Conservation (phyloP, 768 basidiomycete species). For the Xerocomus spinulosus region DNA sequence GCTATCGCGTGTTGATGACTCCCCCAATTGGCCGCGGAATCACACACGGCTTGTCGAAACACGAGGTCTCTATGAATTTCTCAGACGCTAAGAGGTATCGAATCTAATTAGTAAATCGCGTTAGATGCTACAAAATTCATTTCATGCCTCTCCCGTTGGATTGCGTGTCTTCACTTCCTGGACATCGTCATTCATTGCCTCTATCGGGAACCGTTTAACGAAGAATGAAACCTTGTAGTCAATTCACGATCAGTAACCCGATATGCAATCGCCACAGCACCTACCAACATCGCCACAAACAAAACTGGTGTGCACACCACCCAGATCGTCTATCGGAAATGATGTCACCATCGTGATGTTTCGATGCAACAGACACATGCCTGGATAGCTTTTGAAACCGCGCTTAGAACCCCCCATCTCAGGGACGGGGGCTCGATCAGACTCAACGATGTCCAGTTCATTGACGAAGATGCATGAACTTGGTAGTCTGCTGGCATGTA, state of each 20-base stretch:
- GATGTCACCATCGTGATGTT: constrained; percentile 6
- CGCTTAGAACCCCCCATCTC: constrained; percentile 43
- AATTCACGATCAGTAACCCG: constrained; percentile 7
- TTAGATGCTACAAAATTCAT: constrained; percentile 9
- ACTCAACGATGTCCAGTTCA: constrained; percentile 51
- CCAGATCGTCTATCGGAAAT: constrained; percentile 58
- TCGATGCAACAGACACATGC: constrained; percentile 34
- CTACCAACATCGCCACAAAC: constrained; percentile 59
- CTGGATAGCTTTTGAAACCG: constrained; percentile 60
- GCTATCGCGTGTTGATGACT: constrained; percentile 10
- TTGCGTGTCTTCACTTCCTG: constrained; percentile 19
- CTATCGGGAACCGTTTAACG: constrained; percentile 26
- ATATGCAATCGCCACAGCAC: constrained; percentile 20
- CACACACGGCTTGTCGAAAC: constrained; percentile 12
- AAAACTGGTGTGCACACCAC: constrained; percentile 66
- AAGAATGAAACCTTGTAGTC: constrained; percentile 27
- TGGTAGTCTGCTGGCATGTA: constrained; percentile 47
- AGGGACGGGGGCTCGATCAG: constrained; percentile 43
- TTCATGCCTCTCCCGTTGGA: constrained; percentile 16
- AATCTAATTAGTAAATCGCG: constrained; percentile 17
- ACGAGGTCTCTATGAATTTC: too few relatives aligned
- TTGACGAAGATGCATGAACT: constrained; percentile 40
- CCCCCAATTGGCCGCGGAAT: constrained; percentile 22
- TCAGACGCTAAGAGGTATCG: too few relatives aligned
- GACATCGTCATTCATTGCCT: constrained; percentile 9